Evolutionary conservation across 441 rosid genomes (phyloP), one percentile per base, ranked within the genome.

Genomic region (Euphorbia corollata): DNA sequence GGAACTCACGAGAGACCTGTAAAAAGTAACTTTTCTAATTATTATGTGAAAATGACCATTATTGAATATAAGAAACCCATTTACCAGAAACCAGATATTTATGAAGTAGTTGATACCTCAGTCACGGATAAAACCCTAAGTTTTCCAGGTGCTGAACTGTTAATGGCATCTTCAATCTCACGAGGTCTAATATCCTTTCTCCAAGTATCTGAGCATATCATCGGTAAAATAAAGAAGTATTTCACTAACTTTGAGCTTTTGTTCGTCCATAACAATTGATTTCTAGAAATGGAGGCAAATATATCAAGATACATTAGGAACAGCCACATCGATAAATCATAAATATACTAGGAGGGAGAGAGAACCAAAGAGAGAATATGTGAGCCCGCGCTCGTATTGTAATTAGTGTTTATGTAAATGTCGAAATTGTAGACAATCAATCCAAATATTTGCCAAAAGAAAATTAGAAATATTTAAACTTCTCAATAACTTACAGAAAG

Each of bases 1-100:
- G 99, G 78, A 95, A 95, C 58, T 65, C 79, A 67, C 97, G 92
- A 24, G 97, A 85, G 68, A 95, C 97, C 99, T 94, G 64, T 62
- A 77, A 48, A 16, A 54, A 66, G 69, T 74, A 41, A 54, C 4
- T 61, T 43, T 57, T 16, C 9, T 38, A 27, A 69, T 69, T 20
- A 73, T 59, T 56, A 70, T 36, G 45, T 57, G 47, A 71, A 55
- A 51, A 43, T 53, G 59, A 20, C 12, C 4, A 36, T 53, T 56
- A 48, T 27, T 63, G 24, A 24, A 68, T 0, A 50, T 12, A 58
- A 19, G 53, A 22, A 18, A 5, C 22, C 69, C 68, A 34, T 63
- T 63, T 65, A 36, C 11, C 16, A 58, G 34, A 19, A 60, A 48
- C 51, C 51, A 23, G 41, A n/a, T 64, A 47, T 8, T 24, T 15